These are phyloP conservation scores for Aeschynomene evenia DNA, from an alignment of 306 rosid species.

Conservation along the genomic window DNA sequence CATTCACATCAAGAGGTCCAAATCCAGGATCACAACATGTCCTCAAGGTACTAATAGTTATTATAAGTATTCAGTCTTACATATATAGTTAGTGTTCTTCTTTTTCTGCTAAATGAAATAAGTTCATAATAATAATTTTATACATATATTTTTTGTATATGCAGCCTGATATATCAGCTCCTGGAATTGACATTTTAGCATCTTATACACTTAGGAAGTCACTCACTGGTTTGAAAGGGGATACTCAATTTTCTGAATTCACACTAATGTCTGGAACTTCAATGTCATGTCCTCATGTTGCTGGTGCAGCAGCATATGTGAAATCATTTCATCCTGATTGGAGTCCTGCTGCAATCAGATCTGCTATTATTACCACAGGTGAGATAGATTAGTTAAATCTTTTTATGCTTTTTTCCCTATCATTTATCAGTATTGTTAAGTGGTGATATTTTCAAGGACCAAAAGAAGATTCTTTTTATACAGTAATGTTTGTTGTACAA, in stretches of 20 bases:
- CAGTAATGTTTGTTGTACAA: no score
- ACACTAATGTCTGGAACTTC: constrained; percentile 87
- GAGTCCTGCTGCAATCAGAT: constrained; percentile 80
- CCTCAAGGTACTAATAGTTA: constrained; percentile 63
- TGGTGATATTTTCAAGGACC: no score
- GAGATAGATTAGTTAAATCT: neutral
- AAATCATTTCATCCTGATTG: constrained; percentile 86
- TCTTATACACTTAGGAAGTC: constrained; percentile 69
- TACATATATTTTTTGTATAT: constrained; percentile 3
- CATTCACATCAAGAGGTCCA: constrained; percentile 88
- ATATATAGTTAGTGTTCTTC: neutral
- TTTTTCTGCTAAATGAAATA: no score
- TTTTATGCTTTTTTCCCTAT: no score
- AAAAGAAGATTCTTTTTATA: no score
- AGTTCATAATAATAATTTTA: no score
- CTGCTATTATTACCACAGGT: constrained; percentile 90
- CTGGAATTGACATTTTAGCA: constrained; percentile 83
- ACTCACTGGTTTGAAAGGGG: constrained; percentile 71
- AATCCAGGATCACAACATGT: constrained; percentile 52
- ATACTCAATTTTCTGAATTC: constrained; percentile 78
- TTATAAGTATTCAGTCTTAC: constrained; percentile 14
- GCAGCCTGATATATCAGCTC: constrained; percentile 96
- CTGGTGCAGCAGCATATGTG: constrained; percentile 86
- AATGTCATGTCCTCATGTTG: constrained; percentile 94
- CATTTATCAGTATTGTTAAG: no score